phyloP scores from a whole-genome alignment of 2,329 filamentous ascomycete genomes.

The Venturiaceae sp. region DNA sequence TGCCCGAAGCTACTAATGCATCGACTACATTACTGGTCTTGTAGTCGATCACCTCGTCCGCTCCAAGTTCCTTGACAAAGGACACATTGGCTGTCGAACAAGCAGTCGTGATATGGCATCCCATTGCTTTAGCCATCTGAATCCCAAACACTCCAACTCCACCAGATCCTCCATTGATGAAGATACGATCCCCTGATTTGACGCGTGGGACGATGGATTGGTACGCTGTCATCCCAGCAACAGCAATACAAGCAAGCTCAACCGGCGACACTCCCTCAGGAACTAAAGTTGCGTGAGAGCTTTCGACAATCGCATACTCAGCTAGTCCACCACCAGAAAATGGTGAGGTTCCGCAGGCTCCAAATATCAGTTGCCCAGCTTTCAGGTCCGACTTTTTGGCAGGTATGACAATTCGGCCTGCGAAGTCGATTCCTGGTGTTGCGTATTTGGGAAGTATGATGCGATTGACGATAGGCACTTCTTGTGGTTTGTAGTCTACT shows the following conservation, averaged over 20 bases:
- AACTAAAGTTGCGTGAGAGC: constrained; percentile 13
- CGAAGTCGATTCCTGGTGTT: constrained; percentile 41
- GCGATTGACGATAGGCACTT: constrained; percentile 33
- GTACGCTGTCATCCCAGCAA: constrained; percentile 30
- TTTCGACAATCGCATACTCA: constrained; percentile 24
- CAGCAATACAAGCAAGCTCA: constrained; percentile 25
- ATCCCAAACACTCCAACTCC: constrained; percentile 52
- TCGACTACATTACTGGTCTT: constrained; percentile 34
- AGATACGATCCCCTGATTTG: constrained; percentile 4
- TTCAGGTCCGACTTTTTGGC: constrained; percentile 18
- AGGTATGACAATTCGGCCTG: constrained; percentile 36
- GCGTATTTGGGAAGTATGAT: constrained; percentile 28
- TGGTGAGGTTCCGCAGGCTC: constrained; percentile 19
- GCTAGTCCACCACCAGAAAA: constrained; percentile 24
- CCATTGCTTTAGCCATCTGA: constrained; percentile 52
- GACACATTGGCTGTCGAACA: constrained; percentile 50
- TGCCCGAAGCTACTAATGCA: constrained; percentile 36
- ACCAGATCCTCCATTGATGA: constrained; percentile 25
- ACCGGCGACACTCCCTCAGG: constrained; percentile 20
- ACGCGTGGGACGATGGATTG: constrained; percentile 19
- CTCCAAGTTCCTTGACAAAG: constrained; percentile 48
- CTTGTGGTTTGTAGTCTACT: constrained; percentile 54
- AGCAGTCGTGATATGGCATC: constrained; percentile 48
- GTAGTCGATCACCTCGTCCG: constrained; percentile 56
- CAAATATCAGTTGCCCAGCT: constrained; percentile 31